phyloP scores from a whole-genome alignment of 192 early-diverging fungal genomes.

The Chytriomyces sp. region DNA sequence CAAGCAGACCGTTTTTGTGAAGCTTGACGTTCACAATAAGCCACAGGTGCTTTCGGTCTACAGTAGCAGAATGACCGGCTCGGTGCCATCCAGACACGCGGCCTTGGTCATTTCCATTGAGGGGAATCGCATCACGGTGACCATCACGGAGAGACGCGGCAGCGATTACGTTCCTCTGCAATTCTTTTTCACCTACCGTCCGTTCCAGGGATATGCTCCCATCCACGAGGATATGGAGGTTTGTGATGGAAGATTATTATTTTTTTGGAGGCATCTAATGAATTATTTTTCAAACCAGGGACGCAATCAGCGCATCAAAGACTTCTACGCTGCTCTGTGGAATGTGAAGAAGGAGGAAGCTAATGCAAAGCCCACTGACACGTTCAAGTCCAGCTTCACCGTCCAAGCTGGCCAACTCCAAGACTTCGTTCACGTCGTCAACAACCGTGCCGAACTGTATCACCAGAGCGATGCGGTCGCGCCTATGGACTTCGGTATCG shows the following conservation, averaged over 20 bases:
- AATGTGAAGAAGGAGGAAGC: conserved; percentile 54
- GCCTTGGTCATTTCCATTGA: conserved; percentile 48
- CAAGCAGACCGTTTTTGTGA: conserved; percentile 50
- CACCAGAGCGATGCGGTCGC: conserved; percentile 35
- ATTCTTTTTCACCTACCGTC: conserved; percentile 80
- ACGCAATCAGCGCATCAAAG: conserved; percentile 80
- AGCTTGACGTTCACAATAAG: conserved; percentile 39
- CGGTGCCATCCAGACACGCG: conserved; percentile 47
- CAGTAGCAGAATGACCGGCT: conserved; percentile 36
- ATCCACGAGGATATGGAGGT: conserved; percentile 86
- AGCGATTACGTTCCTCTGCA: conserved; percentile 70
- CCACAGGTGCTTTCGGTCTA: conserved; percentile 52
- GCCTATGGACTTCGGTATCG: conserved; percentile 95
- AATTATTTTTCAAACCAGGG: conserved; percentile 42
- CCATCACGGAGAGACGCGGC: conserved; percentile 68
- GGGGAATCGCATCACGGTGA: conserved; percentile 50
- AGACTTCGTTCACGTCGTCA: conserved; percentile 76
- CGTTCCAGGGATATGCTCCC: conserved; percentile 74
- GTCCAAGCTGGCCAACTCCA: conserved; percentile 66
- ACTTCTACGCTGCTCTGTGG: conserved; percentile 87
- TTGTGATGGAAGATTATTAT: conserved; percentile 5
- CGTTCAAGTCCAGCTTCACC: conserved; percentile 63
- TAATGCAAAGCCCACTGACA: conserved; percentile 61
- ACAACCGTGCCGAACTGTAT: conserved; percentile 68
- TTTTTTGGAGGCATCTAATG: background rate